These are phyloP conservation scores for Handroanthus guayacan DNA, from an alignment of 257 asterid species.

Conservation along the genomic window DNA sequence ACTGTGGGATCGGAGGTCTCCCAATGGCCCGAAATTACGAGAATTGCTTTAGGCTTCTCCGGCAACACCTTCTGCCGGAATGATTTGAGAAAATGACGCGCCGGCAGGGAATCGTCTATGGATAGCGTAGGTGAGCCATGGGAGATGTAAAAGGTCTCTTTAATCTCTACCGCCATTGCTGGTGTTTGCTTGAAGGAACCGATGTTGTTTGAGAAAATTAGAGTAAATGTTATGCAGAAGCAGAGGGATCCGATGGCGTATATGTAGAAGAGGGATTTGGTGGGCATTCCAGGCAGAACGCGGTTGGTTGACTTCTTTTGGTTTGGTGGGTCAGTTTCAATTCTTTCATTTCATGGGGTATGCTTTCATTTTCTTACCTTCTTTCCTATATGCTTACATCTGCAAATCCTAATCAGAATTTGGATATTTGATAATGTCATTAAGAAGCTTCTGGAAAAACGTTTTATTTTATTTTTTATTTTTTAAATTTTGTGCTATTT, in stretches of 20 bases:
- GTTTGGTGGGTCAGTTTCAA: not conserved
- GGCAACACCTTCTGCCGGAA: conserved; percentile 46
- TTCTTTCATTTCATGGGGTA: not conserved
- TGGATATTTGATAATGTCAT: not conserved
- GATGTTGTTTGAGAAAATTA: conserved; percentile 24
- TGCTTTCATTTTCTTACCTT: not conserved
- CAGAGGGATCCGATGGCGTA: conserved; percentile 38
- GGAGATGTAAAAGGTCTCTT: conserved; percentile 57
- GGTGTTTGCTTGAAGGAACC: not conserved
- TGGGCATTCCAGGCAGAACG: conserved; percentile 32
- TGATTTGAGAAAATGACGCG: conserved; percentile 56
- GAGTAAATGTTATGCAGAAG: conserved; percentile 35
- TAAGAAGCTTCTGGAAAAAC: not conserved
- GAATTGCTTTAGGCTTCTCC: conserved; percentile 51
- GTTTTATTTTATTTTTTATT: too few relatives aligned
- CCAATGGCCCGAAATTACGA: conserved; percentile 66
- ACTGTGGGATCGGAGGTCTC: conserved; percentile 63
- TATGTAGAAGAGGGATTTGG: conserved; percentile 41
- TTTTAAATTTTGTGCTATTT: too few relatives aligned
- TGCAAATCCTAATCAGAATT: not conserved
- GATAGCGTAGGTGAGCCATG: conserved; percentile 72
- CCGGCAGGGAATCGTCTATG: conserved; percentile 65
- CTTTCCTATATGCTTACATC: not conserved
- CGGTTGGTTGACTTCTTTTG: not conserved
- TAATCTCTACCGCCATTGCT: conserved; percentile 31